Evolutionary conservation across 1,284 basidiomycete species (phyloP).

Genomic region (Cutaneotrichosporon cavernicola): DNA sequence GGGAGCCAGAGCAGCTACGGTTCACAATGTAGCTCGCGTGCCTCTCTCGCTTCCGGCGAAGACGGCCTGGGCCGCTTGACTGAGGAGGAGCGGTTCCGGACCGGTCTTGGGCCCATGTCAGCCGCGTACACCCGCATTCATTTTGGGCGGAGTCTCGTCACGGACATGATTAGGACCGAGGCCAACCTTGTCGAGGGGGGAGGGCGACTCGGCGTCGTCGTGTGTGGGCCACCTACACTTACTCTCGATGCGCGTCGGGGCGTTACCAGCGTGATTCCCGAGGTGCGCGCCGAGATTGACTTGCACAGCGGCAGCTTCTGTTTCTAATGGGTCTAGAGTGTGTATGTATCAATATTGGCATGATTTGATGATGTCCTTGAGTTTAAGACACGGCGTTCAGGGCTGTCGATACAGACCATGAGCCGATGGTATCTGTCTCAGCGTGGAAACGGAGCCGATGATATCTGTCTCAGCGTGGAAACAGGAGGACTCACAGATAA

Average conservation of each 20-base stretch:
- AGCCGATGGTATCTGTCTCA: no score
- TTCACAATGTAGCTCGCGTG: neutral
- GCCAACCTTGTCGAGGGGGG: neutral
- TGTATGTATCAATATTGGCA: no score
- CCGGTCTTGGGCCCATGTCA: neutral
- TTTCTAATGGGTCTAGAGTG: neutral
- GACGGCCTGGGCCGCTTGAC: neutral
- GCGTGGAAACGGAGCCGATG: no score
- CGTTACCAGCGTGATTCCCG: neutral
- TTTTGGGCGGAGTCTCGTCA: neutral
- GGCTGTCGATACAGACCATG: no score
- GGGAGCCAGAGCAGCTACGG: neutral
- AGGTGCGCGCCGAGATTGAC: neutral
- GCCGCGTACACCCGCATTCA: neutral
- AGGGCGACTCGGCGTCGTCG: neutral
- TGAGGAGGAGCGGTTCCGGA: neutral
- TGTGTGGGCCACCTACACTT: constrained; percentile 3
- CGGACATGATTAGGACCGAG: neutral
- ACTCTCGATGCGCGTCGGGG: neutral
- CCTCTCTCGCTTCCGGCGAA: neutral
- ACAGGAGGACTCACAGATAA: no score
- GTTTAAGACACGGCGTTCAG: no score
- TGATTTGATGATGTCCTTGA: no score
- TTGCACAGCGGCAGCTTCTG: constrained; percentile 7
- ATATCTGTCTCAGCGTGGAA: no score